Conservation (phyloP, 768 basidiomycete genomes). For the Pluteus cervinus region DNA sequence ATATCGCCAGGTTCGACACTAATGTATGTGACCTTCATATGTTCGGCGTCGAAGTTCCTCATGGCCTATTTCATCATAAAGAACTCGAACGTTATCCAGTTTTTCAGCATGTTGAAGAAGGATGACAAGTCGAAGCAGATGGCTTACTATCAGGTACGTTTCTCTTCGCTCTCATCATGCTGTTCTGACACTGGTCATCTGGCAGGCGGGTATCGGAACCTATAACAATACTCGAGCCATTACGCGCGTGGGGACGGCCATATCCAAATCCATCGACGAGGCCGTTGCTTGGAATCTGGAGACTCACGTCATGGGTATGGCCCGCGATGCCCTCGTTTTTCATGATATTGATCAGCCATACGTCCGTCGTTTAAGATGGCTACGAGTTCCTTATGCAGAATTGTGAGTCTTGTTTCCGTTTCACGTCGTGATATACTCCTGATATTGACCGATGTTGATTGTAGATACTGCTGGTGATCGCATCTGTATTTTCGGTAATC, state of each 20-base stretch:
- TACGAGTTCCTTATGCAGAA: conserved; percentile 9
- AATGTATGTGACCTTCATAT: conserved; percentile 20
- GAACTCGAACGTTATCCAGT: conserved; percentile 47
- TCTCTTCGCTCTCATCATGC: background rate
- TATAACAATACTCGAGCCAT: conserved; percentile 38
- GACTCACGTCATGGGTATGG: conserved; percentile 44
- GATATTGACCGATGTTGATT: background rate
- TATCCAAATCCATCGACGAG: conserved; percentile 31
- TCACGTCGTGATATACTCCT: background rate
- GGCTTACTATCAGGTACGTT: conserved; percentile 48
- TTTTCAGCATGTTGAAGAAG: conserved; percentile 47
- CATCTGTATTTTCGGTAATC: conserved; percentile 1
- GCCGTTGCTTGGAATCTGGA: conserved; percentile 44
- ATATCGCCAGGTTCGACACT: conserved; percentile 27
- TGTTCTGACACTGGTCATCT: too few relatives aligned
- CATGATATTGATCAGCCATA: background rate
- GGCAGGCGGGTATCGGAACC: conserved; percentile 52
- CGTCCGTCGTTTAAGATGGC: conserved; percentile 1
- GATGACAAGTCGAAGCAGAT: conserved; percentile 42
- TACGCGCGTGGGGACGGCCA: conserved; percentile 25
- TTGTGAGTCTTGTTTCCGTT: background rate
- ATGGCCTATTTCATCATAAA: conserved; percentile 10
- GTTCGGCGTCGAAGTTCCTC: background rate
- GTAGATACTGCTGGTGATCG: background rate
- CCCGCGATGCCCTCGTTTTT: background rate